These are phyloP conservation scores for Pseudogymnoascus sp. DNA, from an alignment of 2,329 filamentous ascomycete species.

Conservation along the genomic window DNA sequence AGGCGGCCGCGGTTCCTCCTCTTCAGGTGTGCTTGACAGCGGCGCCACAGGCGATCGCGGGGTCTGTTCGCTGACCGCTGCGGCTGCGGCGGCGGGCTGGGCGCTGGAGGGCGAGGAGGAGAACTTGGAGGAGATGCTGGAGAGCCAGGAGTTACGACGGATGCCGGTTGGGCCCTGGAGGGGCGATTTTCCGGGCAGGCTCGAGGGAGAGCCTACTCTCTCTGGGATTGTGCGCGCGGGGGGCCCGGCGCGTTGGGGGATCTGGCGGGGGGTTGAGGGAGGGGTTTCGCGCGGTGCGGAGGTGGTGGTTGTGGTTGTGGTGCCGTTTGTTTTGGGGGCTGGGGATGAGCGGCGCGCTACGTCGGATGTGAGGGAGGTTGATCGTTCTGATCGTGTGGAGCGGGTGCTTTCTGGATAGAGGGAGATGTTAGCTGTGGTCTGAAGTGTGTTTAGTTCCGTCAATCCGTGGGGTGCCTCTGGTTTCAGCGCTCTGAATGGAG, in stretches of 20 bases:
- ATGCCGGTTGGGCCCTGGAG: not conserved
- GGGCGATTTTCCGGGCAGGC: not conserved
- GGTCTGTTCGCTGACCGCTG: slow-evolving; percentile 30
- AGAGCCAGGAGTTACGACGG: slow-evolving; percentile 79
- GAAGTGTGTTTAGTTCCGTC: slow-evolving; percentile 17
- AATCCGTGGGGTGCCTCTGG: slow-evolving; percentile 8
- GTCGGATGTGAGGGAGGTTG: not conserved
- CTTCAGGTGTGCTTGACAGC: slow-evolving; percentile 2
- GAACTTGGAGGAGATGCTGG: slow-evolving; percentile 88
- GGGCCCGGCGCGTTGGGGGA: slow-evolving; percentile 23
- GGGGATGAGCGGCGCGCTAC: not conserved
- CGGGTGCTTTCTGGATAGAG: not conserved
- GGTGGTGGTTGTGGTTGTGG: slow-evolving; percentile 13
- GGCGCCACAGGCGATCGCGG: slow-evolving; percentile 14
- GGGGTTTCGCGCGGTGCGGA: slow-evolving; percentile 15
- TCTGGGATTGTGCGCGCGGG: slow-evolving; percentile 19
- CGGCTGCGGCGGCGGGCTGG: slow-evolving; percentile 20
- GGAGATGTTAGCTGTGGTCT: slow-evolving; percentile 13
- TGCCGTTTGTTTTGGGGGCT: slow-evolving; percentile 16
- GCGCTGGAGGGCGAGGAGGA: slow-evolving; percentile 48
- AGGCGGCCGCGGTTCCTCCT: slow-evolving; percentile 34
- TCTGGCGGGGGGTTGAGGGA: slow-evolving; percentile 21
- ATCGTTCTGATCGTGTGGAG: slow-evolving; percentile 3
- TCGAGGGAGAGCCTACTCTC: not conserved
- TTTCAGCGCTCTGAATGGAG: not conserved